A percentile compares a stretch with the other conserved stretches of the same genome.
Conservation (phyloP, 129 eudicot species). For the Saposhnikovia divaricata region DNA sequence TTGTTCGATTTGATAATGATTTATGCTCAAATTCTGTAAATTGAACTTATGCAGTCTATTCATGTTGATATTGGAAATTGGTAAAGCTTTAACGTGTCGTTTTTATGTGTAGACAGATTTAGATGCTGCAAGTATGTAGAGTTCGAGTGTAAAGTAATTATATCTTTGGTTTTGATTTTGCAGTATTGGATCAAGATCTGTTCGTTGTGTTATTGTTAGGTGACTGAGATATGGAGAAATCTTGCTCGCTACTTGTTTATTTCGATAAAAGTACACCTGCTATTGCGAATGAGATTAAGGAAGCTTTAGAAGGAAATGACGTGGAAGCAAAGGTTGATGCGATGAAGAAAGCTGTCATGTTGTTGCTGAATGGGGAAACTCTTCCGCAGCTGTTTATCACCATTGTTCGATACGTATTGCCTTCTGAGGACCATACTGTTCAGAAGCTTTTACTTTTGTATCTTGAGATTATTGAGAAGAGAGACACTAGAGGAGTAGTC, state of each 20-base stretch:
- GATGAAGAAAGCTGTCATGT: conserved; percentile 78
- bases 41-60: not conserved
- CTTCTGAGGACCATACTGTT: conserved; percentile 79
- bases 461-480: conserved; percentile 77
- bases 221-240: conserved; percentile 63
- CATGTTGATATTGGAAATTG: not conserved
- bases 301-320: conserved; percentile 80
- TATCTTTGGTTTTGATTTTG: not conserved
- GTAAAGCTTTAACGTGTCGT: not conserved
- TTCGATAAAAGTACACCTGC: conserved; percentile 94
- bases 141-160: not conserved
- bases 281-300: conserved; percentile 81
- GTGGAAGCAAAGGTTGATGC: conserved; percentile 69
- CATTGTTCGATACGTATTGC: conserved; percentile 77
- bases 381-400: conserved; percentile 92
- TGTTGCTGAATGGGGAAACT: conserved; percentile 77
- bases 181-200: not conserved
- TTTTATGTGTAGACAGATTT: not conserved
- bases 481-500: conserved; percentile 58
- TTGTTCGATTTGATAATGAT: not conserved
- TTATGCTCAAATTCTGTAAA: not conserved
- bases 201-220: not conserved
- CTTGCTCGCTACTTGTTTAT: conserved; percentile 64
- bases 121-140: not conserved
- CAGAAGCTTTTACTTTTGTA: conserved; percentile 72